Evolutionary conservation across 2,329 filamentous ascomycete species (phyloP), one percentile per base, ranked within the genome.

Genomic region (Aspergillus sp.): DNA sequence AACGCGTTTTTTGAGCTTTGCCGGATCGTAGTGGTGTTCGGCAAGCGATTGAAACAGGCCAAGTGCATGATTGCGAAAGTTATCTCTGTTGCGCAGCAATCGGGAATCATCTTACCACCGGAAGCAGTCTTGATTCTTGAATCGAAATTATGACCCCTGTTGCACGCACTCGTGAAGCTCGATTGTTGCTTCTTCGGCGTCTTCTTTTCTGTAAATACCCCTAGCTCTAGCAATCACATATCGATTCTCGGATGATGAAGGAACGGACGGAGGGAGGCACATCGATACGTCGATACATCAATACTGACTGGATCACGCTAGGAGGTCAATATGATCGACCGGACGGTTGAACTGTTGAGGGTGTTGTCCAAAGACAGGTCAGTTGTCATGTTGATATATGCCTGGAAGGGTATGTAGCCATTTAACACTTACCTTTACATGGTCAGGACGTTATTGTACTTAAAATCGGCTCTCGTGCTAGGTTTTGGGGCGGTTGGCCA

Each of bases 1-100:
- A 46, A 56, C n/a, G 55, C 55, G 2, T 65, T 66, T 38, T 44
- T 53, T 23, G 59, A 66, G 39, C 48, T 65, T 17, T 63, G 56
- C 49, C 59, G 55, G 9, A 58, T 61, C 35, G 47, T 61, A 4
- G 48, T 48, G 2, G 55, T 59, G 3, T 56, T 65, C 43, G 54
- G 60, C 32, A 54, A 53, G 23, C 58, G 57, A 38, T 56, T 61
- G 35, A 48, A 59, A 12, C 44, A 51, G 10, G 60, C 55, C 2
- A 53, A 58, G 30, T 51, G 52, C 4, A 53, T 55, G 27, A 49
- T 64, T 19, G 46, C 53, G n/a, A 54, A 51, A 3, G 58, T 66
- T 15, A 52, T 57, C 33, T 51, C 35, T 3, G 47, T 52, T 2
- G 51, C 13, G 38, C 53, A 45, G 30, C 41, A 46, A 7, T 53